phyloP scores from a whole-genome alignment of 441 rosid genomes.

The Caryocar brasiliense region DNA sequence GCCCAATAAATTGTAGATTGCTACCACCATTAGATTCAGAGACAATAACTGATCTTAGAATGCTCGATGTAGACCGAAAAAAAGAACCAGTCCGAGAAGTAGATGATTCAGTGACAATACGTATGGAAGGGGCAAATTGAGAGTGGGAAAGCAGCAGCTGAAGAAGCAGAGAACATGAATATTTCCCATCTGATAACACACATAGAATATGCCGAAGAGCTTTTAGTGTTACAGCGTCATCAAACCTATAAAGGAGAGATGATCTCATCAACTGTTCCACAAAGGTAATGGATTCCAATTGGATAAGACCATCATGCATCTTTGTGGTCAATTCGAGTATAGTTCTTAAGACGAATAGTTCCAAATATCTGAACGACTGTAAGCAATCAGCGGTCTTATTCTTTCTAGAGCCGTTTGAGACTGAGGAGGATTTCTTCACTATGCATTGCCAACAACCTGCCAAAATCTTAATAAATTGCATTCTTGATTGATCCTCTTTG shows the following conservation, averaged over 20 bases:
- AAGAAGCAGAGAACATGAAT: conserved; percentile 44
- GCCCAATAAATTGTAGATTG: conserved; percentile 24
- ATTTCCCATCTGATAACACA: conserved; percentile 45
- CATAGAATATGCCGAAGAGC: conserved; percentile 37
- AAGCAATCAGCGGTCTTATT: conserved; percentile 23
- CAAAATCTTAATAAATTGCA: conserved; percentile 42
- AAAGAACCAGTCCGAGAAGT: conserved; percentile 41
- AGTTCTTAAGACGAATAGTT: conserved; percentile 58
- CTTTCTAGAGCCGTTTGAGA: conserved; percentile 19
- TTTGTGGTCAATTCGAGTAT: conserved; percentile 34
- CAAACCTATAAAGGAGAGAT: conserved; percentile 69
- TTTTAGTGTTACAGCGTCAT: conserved; percentile 55
- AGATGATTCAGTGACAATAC: conserved; percentile 28
- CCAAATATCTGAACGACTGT: conserved; percentile 51
- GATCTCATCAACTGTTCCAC: conserved; percentile 58
- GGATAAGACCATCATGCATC: conserved; percentile 48
- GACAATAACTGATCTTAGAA: conserved; percentile 47
- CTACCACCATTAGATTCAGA: conserved; percentile 19
- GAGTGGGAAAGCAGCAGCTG: conserved; percentile 79
- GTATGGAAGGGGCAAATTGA: conserved; percentile 58
- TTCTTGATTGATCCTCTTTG: conserved; percentile 31
- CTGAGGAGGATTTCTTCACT: conserved; percentile 41
- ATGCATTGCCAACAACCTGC: conserved; percentile 55
- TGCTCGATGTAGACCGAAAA: conserved; percentile 66
- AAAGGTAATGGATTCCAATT: conserved; percentile 53